Evolutionary conservation across 1,139 yeast genomes (phyloP).

Genomic region (Blastobotrys persicus): DNA sequence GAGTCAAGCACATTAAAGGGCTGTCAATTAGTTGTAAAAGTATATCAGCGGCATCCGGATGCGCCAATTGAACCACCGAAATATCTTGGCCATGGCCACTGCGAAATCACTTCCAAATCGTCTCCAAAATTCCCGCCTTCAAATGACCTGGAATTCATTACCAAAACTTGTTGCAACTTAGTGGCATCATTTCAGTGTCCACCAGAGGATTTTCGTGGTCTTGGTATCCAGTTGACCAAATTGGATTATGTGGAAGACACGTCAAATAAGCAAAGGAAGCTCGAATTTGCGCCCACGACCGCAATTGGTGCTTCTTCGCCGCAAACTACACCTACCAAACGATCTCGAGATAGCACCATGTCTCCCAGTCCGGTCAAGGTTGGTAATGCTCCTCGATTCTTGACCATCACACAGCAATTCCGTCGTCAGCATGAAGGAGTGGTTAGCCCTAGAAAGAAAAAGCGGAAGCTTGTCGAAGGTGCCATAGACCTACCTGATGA

Average conservation of each 20-base stretch:
- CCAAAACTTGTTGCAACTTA: constrained; percentile 58
- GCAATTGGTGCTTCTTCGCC: constrained; percentile 1
- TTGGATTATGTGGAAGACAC: constrained; percentile 33
- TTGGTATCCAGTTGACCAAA: constrained; percentile 65
- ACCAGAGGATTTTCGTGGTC: constrained; percentile 70
- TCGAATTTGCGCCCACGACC: constrained; percentile 6
- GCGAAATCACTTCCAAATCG: constrained; percentile 62
- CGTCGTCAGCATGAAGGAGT: constrained; percentile 24
- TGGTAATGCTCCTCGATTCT: constrained; percentile 13
- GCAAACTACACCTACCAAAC: constrained; percentile 10
- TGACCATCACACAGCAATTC: constrained; percentile 19
- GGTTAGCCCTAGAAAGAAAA: constrained; percentile 8
- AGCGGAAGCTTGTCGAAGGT: constrained; percentile 6
- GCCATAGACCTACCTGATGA: constrained; percentile 9
- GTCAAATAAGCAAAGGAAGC: constrained; percentile 1
- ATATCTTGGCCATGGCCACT: constrained; percentile 77
- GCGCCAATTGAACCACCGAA: constrained; percentile 79
- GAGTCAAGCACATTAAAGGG: constrained; percentile 50
- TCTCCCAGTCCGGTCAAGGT: constrained; percentile 1
- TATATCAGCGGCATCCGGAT: constrained; percentile 58
- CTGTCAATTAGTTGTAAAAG: constrained; percentile 56
- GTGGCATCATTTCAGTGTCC: constrained; percentile 58
- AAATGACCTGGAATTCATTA: constrained; percentile 57
- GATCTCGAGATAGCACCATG: constrained; percentile 16
- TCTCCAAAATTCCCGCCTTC: constrained; percentile 57